phyloP scores from a whole-genome alignment of 2,329 filamentous ascomycete genomes.

The Alternaria dauci region DNA sequence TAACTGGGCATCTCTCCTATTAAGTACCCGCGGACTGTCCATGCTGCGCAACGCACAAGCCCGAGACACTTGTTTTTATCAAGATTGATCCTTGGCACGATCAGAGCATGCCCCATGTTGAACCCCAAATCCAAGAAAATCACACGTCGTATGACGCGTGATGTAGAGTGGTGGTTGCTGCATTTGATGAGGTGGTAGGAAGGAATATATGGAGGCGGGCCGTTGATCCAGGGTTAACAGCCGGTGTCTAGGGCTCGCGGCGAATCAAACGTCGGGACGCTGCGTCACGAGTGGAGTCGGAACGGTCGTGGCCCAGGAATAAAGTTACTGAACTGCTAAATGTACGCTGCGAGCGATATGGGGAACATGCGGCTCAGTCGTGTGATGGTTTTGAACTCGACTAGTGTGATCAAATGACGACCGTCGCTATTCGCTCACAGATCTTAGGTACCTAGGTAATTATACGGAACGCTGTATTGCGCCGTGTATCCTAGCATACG shows the following conservation, averaged over 20 bases:
- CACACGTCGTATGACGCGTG: conserved; percentile 18
- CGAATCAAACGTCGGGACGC: conserved; percentile 34
- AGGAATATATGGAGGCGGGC: conserved; percentile 41
- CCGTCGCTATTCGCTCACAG: conserved; percentile 2
- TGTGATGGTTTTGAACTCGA: conserved; percentile 6
- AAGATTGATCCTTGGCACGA: conserved; percentile 34
- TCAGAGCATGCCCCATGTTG: conserved; percentile 10
- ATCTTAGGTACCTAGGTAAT: not conserved
- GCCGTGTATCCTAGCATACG: not conserved
- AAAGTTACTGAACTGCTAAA: conserved; percentile 23
- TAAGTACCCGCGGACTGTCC: conserved; percentile 30
- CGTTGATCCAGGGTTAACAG: conserved; percentile 40
- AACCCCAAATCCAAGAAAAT: conserved; percentile 7
- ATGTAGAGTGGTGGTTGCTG: conserved; percentile 36
- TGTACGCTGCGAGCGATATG: conserved; percentile 12
- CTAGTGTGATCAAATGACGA: conserved; percentile 2
- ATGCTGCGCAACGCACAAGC: conserved; percentile 8
- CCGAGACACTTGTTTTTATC: conserved; percentile 17
- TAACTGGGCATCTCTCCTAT: conserved; percentile 15
- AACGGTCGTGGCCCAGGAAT: conserved; percentile 10
- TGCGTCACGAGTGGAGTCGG: conserved; percentile 18
- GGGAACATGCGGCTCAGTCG: conserved; percentile 24
- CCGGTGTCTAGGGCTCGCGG: conserved; percentile 31
- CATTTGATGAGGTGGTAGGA: conserved; percentile 37
- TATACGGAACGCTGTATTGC: not conserved